Evolutionary conservation across 2,329 filamentous ascomycete species (phyloP), one percentile per base, ranked within the genome.

Genomic region (Penicillium decumbens): DNA sequence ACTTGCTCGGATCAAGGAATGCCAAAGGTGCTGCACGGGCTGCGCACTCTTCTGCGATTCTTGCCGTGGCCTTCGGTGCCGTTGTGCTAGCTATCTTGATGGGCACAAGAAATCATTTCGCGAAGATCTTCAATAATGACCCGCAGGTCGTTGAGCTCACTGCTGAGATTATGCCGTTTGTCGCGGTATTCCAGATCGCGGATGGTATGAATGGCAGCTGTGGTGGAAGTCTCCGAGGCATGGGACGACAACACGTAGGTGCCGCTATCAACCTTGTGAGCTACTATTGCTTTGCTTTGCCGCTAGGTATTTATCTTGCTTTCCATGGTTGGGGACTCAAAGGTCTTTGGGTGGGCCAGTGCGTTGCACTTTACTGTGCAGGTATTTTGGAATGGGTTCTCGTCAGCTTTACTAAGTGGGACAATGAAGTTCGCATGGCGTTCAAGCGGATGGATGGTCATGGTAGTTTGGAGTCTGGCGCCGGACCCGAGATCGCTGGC

Each of bases 111-210:
- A 74, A 89, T 57, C 76, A 84, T 23, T 90, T 92, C 56, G 89
- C 86, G 0, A 80, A 80, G 46, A 80, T 95, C 1, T 95, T 95
- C 74, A 95, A 91, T 61, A 80, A 90, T 54, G 88, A 95, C 59
- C 70, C 80, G 18, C 71, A 77, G 0, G 89, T 95, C 0, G 77
- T 95, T 38, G 73, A 66, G 7, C 79, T 95, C 0, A 91, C 90
- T 0, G 81, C 85, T 0, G 74, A 95, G 13, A 86, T 95, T 24
- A 84, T 95, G 76, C 90, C 90, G 0, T 92, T 84, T 60, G 89
- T 95, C 1, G 90, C 89, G 0, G 75, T 95, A 2, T 95, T 95
- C 70, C 89, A 95, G 72, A 91, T 95, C 51, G 89, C 89, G 0
- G 89, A 95, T 65, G 90, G 89, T 0, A 72, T 95, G 29, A 93